These are phyloP conservation scores for Yarrowia osloensis DNA, from an alignment of 805 yeast species.

Conservation along the genomic window DNA sequence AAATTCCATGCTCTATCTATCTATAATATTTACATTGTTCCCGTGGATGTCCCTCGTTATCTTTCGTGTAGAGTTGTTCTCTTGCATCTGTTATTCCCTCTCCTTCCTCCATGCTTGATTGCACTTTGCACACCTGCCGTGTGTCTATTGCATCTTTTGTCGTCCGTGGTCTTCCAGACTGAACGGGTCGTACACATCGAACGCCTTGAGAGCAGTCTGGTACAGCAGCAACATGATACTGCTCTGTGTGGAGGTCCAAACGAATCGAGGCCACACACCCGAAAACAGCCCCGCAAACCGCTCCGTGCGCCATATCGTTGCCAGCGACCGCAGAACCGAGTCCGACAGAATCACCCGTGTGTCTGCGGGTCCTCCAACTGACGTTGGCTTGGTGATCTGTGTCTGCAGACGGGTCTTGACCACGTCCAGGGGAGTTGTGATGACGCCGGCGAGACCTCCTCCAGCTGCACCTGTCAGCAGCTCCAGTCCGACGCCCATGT, in stretches of 20 bases:
- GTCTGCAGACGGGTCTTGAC: conserved; percentile 94
- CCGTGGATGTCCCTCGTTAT: neutral
- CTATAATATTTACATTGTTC: conserved; percentile 27
- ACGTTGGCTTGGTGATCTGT: conserved; percentile 49
- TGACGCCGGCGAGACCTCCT: conserved; percentile 92
- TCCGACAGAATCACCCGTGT: conserved; percentile 41
- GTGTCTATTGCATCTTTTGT: neutral
- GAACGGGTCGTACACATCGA: conserved; percentile 42
- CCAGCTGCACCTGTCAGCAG: conserved; percentile 91
- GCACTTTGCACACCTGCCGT: neutral
- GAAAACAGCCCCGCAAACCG: conserved; percentile 80
- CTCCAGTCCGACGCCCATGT: conserved; percentile 54
- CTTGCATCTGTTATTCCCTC: neutral
- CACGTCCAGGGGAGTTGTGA: conserved; percentile 93
- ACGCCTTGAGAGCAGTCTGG: conserved; percentile 67
- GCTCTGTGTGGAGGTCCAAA: conserved; percentile 96
- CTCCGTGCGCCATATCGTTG: conserved; percentile 64
- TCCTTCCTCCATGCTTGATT: conserved; percentile 6
- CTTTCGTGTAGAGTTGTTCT: neutral
- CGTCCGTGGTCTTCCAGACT: neutral
- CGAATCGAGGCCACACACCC: conserved; percentile 94
- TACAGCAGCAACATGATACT: conserved; percentile 89
- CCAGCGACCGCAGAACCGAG: conserved; percentile 56
- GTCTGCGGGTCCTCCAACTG: conserved; percentile 6
- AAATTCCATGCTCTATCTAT: conserved; percentile 16